A percentile compares a stretch with the other conserved stretches of the same genome.
phyloP scores from a whole-genome alignment of 169 alveolate genomes.

The Plasmodium gallinaceum region DNA sequence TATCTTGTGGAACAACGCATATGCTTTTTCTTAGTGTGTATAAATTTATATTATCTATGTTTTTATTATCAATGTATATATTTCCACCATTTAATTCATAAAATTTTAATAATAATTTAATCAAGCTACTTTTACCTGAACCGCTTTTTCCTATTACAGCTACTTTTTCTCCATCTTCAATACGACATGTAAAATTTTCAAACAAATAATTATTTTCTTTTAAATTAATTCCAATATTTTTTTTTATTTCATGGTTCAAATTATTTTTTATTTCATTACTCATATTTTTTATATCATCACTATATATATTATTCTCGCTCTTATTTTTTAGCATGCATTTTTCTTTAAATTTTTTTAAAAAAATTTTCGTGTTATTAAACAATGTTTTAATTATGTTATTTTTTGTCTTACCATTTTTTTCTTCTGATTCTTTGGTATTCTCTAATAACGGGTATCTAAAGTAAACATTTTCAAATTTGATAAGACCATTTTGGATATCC shows the following conservation, averaged over 20 bases:
- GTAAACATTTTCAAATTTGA: conserved; percentile 45
- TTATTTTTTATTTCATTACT: not conserved
- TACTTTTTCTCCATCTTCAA: conserved; percentile 67
- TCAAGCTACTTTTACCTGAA: conserved; percentile 95
- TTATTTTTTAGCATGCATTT: not conserved
- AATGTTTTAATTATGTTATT: not conserved
- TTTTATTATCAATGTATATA: conserved; percentile 89
- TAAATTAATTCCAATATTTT: not conserved
- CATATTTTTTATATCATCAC: not conserved
- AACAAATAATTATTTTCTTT: conserved; percentile 38
- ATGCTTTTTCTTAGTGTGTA: conserved; percentile 85
- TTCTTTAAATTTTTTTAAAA: not conserved
- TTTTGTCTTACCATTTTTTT: not conserved
- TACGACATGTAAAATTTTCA: conserved; percentile 66
- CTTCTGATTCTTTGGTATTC: conserved; percentile 1
- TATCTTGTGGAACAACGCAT: conserved; percentile 95
- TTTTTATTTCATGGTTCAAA: not conserved
- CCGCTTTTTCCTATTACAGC: conserved; percentile 94
- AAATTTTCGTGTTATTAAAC: not conserved
- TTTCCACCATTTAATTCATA: conserved; percentile 91
- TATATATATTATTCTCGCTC: not conserved
- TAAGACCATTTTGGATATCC: conserved; percentile 30
- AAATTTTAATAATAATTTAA: conserved; percentile 93
- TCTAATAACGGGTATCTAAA: conserved; percentile 54
- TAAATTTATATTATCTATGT: conserved; percentile 88